Evolutionary conservation across 2,329 filamentous ascomycete species (phyloP).

Genomic region (Sphaerulina vaccinii): DNA sequence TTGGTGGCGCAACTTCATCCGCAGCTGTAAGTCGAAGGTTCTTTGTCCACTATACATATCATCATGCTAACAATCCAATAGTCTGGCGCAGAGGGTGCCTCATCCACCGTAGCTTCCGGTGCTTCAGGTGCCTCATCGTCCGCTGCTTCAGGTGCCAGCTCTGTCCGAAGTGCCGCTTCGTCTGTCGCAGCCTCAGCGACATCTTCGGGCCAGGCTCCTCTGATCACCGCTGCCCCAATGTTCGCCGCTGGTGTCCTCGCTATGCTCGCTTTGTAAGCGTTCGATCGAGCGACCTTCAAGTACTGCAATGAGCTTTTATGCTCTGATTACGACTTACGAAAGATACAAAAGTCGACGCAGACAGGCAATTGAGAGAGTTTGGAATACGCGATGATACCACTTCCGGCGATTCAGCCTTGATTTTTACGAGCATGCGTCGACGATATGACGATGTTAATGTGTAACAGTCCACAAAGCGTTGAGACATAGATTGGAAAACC

Average conservation of each 20-base stretch:
- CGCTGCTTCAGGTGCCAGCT: constrained; percentile 14
- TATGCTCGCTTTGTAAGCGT: constrained; percentile 49
- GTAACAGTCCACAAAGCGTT: not conserved
- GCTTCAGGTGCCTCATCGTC: constrained; percentile 19
- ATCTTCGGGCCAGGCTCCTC: constrained; percentile 26
- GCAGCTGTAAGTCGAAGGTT: constrained; percentile 15
- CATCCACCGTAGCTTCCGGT: constrained; percentile 14
- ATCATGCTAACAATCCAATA: not conserved
- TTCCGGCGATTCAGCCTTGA: constrained; percentile 13
- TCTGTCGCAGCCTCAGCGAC: constrained; percentile 5
- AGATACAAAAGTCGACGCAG: constrained; percentile 14
- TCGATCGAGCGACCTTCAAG: constrained; percentile 12
- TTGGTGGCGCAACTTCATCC: constrained; percentile 17
- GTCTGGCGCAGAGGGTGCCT: constrained; percentile 9
- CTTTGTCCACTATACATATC: not conserved
- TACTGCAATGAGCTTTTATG: not conserved
- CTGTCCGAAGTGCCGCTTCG: constrained; percentile 13
- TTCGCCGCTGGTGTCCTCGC: constrained; percentile 41
- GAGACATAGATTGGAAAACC: not conserved
- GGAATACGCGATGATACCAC: constrained; percentile 21
- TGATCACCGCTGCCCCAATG: constrained; percentile 36
- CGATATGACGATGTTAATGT: constrained; percentile 13
- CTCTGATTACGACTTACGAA: constrained; percentile 20
- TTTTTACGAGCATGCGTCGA: constrained; percentile 14
- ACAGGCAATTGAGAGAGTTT: constrained; percentile 6